Evolutionary conservation across 148 eudicot genomes (phyloP), one percentile per base, ranked within the genome.

Genomic region (Bassia scoparia): DNA sequence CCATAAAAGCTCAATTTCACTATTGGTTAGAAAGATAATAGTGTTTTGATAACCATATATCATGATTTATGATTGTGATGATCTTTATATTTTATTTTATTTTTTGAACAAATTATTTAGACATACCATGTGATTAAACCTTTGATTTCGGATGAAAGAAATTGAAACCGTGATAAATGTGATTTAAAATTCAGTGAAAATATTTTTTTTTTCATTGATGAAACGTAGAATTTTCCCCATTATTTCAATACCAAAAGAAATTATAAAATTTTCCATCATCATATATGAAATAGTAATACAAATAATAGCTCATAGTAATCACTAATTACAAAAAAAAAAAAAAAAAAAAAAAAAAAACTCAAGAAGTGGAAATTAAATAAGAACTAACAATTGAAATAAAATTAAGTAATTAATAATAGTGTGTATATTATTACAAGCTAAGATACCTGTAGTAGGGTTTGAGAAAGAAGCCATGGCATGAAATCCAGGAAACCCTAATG

Each of bases 361-460:
- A 26, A 34, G 1, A 5, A 41, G 10, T 41, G 46, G 46, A 41
- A 3, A 41, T 41, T 41, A 41, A 41, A 8, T 6, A 41, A 41
- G 0, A 41, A 41, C 46, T 2, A 41, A 41, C 46, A 41, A 8
- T 4, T 41, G 46, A 41, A n/a, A n/a, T n/a, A n/a, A n/a, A n/a
- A n/a, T n/a, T n/a, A n/a, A n/a, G n/a, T n/a, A n/a, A n/a, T n/a
- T n/a, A n/a, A n/a, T n/a, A n/a, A n/a, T 5, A 41, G 11, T 41
- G 12, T 5, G 46, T 41, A 41, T 41, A 41, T 5, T 41, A 41
- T 5, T 33, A 58, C 0, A 30, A 67, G 18, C 20, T 4, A 38
- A 73, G 56, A 68, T 74, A 79, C 82, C 82, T 75, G 27, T 52
- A 56, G 74, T 70, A 79, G 82, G 78, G 78, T 79, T 78, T 74